A percentile compares a stretch with the other conserved stretches of the same genome.
phyloP scores from a whole-genome alignment of 192 early-diverging fungal species.

The Podila horticola region DNA sequence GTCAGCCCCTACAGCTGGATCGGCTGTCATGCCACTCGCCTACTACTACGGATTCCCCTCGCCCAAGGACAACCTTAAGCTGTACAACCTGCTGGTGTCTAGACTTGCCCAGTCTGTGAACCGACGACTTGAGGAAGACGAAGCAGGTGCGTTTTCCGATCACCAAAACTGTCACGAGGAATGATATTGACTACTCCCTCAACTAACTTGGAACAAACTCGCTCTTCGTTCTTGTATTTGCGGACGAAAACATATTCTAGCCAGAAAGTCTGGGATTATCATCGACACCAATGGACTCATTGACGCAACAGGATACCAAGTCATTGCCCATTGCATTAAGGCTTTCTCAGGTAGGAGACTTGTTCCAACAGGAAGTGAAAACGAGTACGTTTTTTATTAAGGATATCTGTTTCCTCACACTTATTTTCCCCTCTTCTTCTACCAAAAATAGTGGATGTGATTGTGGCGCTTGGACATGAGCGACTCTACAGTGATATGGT shows the following conservation, averaged over 20 bases:
- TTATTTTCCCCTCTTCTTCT: constrained; percentile 1
- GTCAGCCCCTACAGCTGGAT: constrained; percentile 69
- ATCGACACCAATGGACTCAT: constrained; percentile 89
- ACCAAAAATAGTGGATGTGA: constrained; percentile 69
- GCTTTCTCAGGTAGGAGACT: constrained; percentile 67
- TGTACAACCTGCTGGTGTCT: constrained; percentile 78
- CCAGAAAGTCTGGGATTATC: constrained; percentile 77
- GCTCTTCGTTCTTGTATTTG: neutral
- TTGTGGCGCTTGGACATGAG: constrained; percentile 94
- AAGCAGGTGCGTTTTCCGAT: constrained; percentile 52
- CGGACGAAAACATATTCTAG: constrained; percentile 37
- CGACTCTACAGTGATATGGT: constrained; percentile 88
- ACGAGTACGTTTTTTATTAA: no score
- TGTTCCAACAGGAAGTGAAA: no score
- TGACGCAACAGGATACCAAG: constrained; percentile 79
- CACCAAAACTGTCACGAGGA: neutral
- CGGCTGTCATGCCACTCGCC: constrained; percentile 79
- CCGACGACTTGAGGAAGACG: constrained; percentile 70
- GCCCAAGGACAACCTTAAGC: constrained; percentile 78
- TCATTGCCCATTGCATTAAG: constrained; percentile 77
- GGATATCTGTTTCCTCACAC: neutral
- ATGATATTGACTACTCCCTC: neutral
- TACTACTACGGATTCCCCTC: constrained; percentile 92
- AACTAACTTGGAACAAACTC: neutral
- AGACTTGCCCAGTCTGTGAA: constrained; percentile 72